These are phyloP conservation scores for Dactylonectria estremocensis DNA, from an alignment of 2,329 filamentous ascomycete species.

Conservation along the genomic window DNA sequence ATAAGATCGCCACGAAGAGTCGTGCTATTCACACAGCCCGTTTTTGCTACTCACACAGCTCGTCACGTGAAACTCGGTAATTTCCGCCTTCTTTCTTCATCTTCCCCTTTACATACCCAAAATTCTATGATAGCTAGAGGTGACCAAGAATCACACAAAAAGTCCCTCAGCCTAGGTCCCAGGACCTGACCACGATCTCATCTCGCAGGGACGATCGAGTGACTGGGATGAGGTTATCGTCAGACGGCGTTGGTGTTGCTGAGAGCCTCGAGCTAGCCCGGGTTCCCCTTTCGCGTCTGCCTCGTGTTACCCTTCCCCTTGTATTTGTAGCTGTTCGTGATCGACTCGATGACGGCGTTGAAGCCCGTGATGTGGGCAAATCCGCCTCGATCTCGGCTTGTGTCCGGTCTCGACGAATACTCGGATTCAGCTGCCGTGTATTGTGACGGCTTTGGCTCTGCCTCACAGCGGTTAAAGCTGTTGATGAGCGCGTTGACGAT, in stretches of 20 bases:
- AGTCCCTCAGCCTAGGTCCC: background rate
- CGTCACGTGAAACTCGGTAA: background rate
- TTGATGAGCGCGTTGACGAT: background rate
- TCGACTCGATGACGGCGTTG: no score
- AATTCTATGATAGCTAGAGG: no score
- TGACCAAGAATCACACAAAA: background rate
- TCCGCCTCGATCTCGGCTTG: background rate
- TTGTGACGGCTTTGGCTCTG: background rate
- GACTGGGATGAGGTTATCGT: background rate
- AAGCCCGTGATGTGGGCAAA: background rate
- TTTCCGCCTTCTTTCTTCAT: background rate
- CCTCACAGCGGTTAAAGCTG: background rate
- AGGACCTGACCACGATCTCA: background rate
- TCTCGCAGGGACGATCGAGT: background rate
- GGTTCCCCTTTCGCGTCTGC: background rate
- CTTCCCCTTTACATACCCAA: no score
- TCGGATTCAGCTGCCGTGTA: background rate
- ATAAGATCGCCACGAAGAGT: no score
- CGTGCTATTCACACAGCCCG: background rate
- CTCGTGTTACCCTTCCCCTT: no score
- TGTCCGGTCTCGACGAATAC: background rate
- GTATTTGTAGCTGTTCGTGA: no score
- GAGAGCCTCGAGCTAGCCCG: background rate
- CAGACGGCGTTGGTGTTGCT: background rate
- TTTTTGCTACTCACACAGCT: background rate